phyloP scores from a whole-genome alignment of 1,139 yeast genomes.

The Nadsonia commutata region DNA sequence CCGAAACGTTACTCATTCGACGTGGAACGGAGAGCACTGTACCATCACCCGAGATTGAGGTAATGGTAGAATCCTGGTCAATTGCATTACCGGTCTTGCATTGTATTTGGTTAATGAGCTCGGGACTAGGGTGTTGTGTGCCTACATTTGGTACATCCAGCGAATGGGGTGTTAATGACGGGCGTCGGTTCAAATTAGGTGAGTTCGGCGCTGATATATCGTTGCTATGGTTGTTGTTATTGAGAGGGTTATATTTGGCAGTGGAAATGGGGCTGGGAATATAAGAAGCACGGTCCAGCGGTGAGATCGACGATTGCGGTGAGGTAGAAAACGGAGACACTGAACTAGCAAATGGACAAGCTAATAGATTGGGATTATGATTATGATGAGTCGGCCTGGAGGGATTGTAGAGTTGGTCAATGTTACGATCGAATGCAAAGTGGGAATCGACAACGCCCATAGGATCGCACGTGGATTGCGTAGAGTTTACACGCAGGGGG shows the following conservation, averaged over 20 bases:
- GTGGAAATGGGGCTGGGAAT: background rate
- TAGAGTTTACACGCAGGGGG: too few species aligned
- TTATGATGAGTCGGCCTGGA: too few species aligned
- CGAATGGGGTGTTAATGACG: background rate
- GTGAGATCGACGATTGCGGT: background rate
- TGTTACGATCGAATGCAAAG: background rate
- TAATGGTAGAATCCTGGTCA: background rate
- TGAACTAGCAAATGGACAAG: background rate
- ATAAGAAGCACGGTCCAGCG: background rate
- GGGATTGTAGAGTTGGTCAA: background rate
- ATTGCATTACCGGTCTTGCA: background rate
- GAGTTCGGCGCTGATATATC: too few species aligned
- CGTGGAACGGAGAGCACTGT: background rate
- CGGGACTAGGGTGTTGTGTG: slow-evolving; percentile 30
- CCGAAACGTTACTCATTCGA: background rate
- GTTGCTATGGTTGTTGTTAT: too few species aligned
- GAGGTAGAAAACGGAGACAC: background rate
- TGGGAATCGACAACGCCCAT: background rate
- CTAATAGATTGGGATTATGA: background rate
- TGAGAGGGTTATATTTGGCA: too few species aligned
- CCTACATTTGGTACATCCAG: slow-evolving; percentile 23
- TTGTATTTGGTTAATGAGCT: slow-evolving; percentile 16
- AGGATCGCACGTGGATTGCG: background rate
- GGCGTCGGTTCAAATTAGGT: background rate
- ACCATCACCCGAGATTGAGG: background rate